Conservation (phyloP, 2,329 filamentous ascomycete species). For the Ophiognomonia clavigignenti-juglandacearum region DNA sequence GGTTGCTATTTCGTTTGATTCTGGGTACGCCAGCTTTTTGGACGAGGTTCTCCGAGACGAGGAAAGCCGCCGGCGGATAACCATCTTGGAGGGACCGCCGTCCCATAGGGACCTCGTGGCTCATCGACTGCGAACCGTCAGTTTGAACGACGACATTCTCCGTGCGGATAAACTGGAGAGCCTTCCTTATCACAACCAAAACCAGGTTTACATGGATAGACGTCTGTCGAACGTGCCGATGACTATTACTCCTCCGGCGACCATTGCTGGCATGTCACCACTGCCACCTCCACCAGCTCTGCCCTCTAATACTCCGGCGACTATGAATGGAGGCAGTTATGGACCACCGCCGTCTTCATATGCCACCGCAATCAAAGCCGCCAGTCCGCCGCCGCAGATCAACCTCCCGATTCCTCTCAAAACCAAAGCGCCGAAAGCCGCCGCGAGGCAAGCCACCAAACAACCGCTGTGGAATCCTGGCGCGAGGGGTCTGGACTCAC, state of each 20-base stretch:
- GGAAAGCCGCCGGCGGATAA: conserved; percentile 37
- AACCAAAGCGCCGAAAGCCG: conserved; percentile 14
- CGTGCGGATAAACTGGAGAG: conserved; percentile 44
- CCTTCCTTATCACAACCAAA: not conserved
- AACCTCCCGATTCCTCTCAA: conserved; percentile 34
- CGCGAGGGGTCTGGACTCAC: conserved; percentile 48
- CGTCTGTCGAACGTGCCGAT: conserved; percentile 18
- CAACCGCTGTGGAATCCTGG: conserved; percentile 46
- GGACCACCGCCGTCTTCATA: conserved; percentile 27
- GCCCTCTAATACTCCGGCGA: conserved; percentile 16
- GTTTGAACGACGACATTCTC: conserved; percentile 45
- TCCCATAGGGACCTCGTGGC: conserved; percentile 43
- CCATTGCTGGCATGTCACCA: conserved; percentile 14
- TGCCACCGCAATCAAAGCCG: conserved; percentile 36
- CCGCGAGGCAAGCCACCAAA: conserved; percentile 19
- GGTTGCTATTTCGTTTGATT: conserved; percentile 58
- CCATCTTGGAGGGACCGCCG: conserved; percentile 49
- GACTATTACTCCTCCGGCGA: conserved; percentile 4
- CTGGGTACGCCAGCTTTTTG: conserved; percentile 55
- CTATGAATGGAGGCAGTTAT: not conserved
- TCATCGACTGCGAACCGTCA: conserved; percentile 41
- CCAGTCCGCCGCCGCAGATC: conserved; percentile 38
- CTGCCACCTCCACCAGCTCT: conserved; percentile 21
- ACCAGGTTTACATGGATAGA: conserved; percentile 26
- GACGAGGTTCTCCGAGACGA: conserved; percentile 47